phyloP scores from a whole-genome alignment of 805 yeast genomes.

The Metschnikowia kunwiensis region DNA sequence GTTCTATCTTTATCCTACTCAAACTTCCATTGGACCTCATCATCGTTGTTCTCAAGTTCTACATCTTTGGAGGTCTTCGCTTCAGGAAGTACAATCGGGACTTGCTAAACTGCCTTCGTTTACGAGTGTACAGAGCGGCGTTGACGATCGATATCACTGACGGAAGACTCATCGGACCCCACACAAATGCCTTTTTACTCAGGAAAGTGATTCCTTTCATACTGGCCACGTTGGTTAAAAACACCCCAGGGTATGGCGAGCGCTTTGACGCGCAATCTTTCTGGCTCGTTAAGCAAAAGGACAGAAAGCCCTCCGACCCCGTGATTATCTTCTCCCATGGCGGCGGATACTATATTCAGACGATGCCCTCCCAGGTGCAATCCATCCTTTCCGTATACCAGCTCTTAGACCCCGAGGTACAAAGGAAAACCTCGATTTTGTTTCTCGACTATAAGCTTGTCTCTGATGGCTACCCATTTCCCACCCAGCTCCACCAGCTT shows the following conservation, averaged over 20 bases:
- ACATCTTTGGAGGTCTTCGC: slow-evolving; percentile 17
- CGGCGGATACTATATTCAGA: slow-evolving; percentile 37
- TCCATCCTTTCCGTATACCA: slow-evolving; percentile 27
- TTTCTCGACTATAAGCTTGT: slow-evolving; percentile 33
- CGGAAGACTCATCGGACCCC: slow-evolving; percentile 13
- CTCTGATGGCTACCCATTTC: slow-evolving; percentile 29
- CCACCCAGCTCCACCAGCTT: slow-evolving; percentile 32
- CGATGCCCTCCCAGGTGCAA: slow-evolving; percentile 30
- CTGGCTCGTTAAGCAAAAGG: slow-evolving; percentile 34
- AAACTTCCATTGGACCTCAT: slow-evolving; percentile 15
- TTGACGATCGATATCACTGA: slow-evolving; percentile 16
- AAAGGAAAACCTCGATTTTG: slow-evolving; percentile 24
- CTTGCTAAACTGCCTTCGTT: slow-evolving; percentile 14
- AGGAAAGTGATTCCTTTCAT: slow-evolving; percentile 12
- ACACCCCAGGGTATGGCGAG: slow-evolving; percentile 31
- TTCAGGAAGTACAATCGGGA: slow-evolving; percentile 15
- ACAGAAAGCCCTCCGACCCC: slow-evolving; percentile 26
- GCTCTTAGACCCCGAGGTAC: slow-evolving; percentile 25
- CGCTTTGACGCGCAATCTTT: slow-evolving; percentile 27
- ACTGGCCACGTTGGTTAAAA: slow-evolving; percentile 7
- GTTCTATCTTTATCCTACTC: slow-evolving; percentile 9
- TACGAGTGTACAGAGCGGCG: slow-evolving; percentile 14
- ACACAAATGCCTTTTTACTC: slow-evolving; percentile 15
- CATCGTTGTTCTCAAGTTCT: slow-evolving; percentile 15
- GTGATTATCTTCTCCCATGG: slow-evolving; percentile 38